Conservation (phyloP, 78 protist genomes). For the Planoprotostelium fungivorum region DNA sequence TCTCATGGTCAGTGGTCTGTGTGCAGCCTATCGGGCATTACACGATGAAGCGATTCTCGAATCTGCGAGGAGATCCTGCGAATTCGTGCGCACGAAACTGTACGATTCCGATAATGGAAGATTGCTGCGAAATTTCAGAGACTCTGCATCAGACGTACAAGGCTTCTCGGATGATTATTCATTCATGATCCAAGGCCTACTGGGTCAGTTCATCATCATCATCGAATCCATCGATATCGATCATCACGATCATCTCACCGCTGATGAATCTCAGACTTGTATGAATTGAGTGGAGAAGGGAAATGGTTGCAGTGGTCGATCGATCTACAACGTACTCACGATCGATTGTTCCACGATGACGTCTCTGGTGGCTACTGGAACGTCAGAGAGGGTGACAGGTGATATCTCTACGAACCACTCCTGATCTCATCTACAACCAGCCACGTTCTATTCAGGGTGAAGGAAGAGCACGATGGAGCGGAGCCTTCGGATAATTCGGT, state of each 20-base stretch:
- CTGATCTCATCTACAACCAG: conserved; percentile 10
- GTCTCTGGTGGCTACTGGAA: conserved; percentile 32
- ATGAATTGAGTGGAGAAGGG: conserved; percentile 13
- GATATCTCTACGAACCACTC: too few relatives aligned
- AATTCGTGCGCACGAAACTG: conserved; percentile 35
- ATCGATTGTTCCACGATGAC: conserved; percentile 25
- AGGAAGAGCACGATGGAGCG: conserved; percentile 66
- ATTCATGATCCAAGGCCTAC: conserved; percentile 60
- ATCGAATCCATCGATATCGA: too few relatives aligned
- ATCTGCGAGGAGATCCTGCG: conserved; percentile 26
- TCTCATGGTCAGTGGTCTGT: conserved; percentile 63
- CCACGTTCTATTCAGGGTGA: conserved; percentile 12
- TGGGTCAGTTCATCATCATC: too few relatives aligned
- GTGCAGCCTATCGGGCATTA: conserved; percentile 19
- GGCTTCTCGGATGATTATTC: conserved; percentile 69
- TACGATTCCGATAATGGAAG: not conserved
- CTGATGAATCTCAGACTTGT: conserved; percentile 10
- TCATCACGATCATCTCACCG: not conserved
- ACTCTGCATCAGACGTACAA: conserved; percentile 38
- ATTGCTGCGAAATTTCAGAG: conserved; percentile 44
- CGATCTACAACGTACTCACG: conserved; percentile 27
- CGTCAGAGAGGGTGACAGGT: too few relatives aligned
- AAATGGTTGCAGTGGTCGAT: conserved; percentile 29
- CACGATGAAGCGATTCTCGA: conserved; percentile 11
- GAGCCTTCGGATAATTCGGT: conserved; percentile 49